Evolutionary conservation across 2,329 filamentous ascomycete genomes (phyloP), one percentile per base, ranked within the genome.

Genomic region (Helotiales sp.): DNA sequence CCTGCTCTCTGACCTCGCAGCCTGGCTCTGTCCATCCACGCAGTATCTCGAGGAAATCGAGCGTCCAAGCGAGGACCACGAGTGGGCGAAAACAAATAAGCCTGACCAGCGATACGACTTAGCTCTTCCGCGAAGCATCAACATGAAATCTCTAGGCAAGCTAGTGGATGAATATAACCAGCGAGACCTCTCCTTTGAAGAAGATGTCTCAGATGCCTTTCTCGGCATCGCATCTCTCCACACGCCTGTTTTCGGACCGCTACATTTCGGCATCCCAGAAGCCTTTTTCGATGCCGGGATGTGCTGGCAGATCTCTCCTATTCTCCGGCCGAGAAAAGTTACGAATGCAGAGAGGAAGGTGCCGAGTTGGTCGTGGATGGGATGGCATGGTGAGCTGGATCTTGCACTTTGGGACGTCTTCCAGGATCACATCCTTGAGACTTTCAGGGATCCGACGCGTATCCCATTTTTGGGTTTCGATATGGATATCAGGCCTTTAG

Each of bases 291-390:
- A 63, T 54, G 3, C 30, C 8, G 60, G 47, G 6, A 63, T 63
- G 60, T 63, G 60, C 17, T 63, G 60, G 60, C 34, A 45, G 17
- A 32, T 34, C 6, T 52, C 32, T 15, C 32, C 60, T 1, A 30
- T 1, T 7, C 22, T 63, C 1, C 47, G 60, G 2, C 60, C 34
- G 1, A 17, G 60, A 17, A 17, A 20, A 3, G n/a, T 22, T 3
- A 43, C 32, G 17, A 54, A 63, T 11, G 1, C 47, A 11, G 6
- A 20, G 11, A 10, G 49, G 13, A 54, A 28, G 7, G 26, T 63
- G 11, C 60, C 60, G 10, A 54, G 47, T 28, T 63, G 60, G 60
- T 45, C 32, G 0, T 63, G 60, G 60, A 63, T 63, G 60, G 60
- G 60, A 1, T 63, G 60, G 47, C 34, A 55, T 43, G 60, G 60